Percentiles rank a stretch among this genome's conserved stretches.
Conservation (phyloP, 2,329 filamentous ascomycete genomes). For the Claviceps fusiformis region DNA sequence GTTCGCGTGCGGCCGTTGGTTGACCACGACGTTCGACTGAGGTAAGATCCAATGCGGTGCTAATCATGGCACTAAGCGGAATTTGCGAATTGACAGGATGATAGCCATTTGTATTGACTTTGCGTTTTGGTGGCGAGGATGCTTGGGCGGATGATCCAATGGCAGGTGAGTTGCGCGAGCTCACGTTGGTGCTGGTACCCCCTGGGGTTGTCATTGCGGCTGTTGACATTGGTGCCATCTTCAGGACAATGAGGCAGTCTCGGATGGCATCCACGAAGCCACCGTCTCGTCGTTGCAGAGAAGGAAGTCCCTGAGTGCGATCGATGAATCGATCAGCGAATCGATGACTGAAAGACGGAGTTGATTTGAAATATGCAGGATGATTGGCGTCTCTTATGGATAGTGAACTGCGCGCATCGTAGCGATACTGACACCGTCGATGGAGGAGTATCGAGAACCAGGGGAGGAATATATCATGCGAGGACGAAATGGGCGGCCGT, state of each 20-base stretch:
- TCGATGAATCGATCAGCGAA: not conserved
- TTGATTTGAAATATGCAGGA: not conserved
- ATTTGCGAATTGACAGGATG: slow-evolving; percentile 35
- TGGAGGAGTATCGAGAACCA: slow-evolving; percentile 1
- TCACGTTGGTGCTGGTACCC: slow-evolving; percentile 31
- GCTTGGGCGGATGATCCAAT: slow-evolving; percentile 22
- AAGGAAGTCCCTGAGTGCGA: not conserved
- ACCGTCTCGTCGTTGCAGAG: not conserved
- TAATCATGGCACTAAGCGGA: slow-evolving; percentile 42
- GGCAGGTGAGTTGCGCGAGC: slow-evolving; percentile 39
- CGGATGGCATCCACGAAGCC: not conserved
- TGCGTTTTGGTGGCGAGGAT: slow-evolving; percentile 35
- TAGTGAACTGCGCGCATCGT: slow-evolving; percentile 11
- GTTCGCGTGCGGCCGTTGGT: slow-evolving; percentile 61
- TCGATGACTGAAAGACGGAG: slow-evolving; percentile 2
- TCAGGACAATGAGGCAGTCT: slow-evolving; percentile 15
- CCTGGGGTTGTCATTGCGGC: slow-evolving; percentile 22
- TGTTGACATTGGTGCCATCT: slow-evolving; percentile 27
- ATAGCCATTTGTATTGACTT: slow-evolving; percentile 39
- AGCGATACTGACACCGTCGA: slow-evolving; percentile 5
- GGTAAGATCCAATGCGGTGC: slow-evolving; percentile 60
- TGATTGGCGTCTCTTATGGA: slow-evolving; percentile 6
- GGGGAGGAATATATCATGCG: not conserved
- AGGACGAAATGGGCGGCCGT: not conserved
- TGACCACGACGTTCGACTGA: slow-evolving; percentile 88